A percentile compares a stretch with the other conserved stretches of the same genome.
These are phyloP conservation scores for Bipolaris zeicola DNA, from an alignment of 2,329 filamentous ascomycete genomes.

Conservation along the genomic window DNA sequence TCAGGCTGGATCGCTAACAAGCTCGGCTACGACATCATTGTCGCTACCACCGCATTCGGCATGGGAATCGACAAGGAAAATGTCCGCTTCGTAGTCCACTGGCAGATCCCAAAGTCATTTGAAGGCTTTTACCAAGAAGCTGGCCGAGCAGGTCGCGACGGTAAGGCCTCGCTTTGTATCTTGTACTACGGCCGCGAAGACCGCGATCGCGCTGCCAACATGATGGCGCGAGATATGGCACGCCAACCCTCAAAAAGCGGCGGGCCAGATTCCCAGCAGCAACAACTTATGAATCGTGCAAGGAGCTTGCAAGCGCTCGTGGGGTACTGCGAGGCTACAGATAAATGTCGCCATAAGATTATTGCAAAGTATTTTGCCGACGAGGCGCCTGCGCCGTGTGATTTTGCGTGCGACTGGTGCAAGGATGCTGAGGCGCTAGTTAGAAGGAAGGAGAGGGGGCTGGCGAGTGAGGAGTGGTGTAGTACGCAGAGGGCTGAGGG, in stretches of 20 bases:
- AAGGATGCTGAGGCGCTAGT: conserved; percentile 52
- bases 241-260: conserved; percentile 54
- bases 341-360: conserved; percentile 69
- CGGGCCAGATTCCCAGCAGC: conserved; percentile 41
- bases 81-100: conserved; percentile 93
- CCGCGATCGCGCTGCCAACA: conserved; percentile 70
- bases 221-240: conserved; percentile 57
- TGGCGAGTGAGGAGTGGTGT: conserved; percentile 58
- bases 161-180: conserved; percentile 83
- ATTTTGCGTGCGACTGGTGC: conserved; percentile 57
- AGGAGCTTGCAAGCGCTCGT: conserved; percentile 64
- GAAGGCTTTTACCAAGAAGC: conserved; percentile 97
- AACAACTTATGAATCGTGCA: conserved; percentile 48
- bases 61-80: conserved; percentile 98
- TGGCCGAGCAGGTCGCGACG: conserved; percentile 86
- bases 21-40: conserved; percentile 84
- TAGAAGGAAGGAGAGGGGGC: conserved; percentile 51
- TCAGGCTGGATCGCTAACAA: conserved; percentile 74
- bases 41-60: conserved; percentile 93
- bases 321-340: conserved; percentile 79
- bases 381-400: conserved; percentile 46
- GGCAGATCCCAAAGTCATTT: conserved; percentile 91
- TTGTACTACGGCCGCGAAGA: conserved; percentile 92
- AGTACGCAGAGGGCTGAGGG: conserved; percentile 54
- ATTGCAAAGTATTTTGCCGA: conserved; percentile 48